Conservation (phyloP, 352 stramenopile species). For the Pythium oligandrum region DNA sequence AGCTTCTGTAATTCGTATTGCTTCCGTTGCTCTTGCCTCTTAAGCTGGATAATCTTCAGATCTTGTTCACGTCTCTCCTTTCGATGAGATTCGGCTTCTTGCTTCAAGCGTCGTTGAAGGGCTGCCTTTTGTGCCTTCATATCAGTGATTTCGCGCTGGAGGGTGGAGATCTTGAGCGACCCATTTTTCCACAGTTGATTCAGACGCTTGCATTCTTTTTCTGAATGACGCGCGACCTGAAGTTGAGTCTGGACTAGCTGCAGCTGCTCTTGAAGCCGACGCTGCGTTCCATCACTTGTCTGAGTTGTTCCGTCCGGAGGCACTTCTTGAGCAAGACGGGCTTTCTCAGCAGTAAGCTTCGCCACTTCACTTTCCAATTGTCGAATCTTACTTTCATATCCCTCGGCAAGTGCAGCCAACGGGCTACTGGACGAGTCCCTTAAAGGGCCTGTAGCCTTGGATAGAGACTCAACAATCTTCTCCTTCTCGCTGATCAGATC, state of each 20-base stretch:
- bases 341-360: constrained; percentile 25
- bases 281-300: constrained; percentile 1
- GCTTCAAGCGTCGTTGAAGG: constrained; percentile 33
- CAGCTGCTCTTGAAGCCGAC: constrained; percentile 19
- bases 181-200: constrained; percentile 27
- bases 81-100: constrained; percentile 32
- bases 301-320: constrained; percentile 4
- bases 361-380: constrained; percentile 26
- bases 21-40: constrained; percentile 53
- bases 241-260: constrained; percentile 26
- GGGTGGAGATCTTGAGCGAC: constrained; percentile 38
- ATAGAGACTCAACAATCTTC: constrained; percentile 31
- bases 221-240: constrained; percentile 27
- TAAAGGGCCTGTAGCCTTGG: constrained; percentile 1
- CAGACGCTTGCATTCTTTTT: constrained; percentile 34
- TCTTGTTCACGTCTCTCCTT: constrained; percentile 40
- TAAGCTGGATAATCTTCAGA: constrained; percentile 45
- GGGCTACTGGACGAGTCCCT: constrained; percentile 13
- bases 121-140: constrained; percentile 44
- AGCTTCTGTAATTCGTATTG: constrained; percentile 54
- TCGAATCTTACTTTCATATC: constrained; percentile 40
- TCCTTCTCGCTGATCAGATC: constrained; percentile 51
- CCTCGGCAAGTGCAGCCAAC: constrained; percentile 25
- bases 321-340: constrained; percentile 17
- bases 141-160: constrained; percentile 38